A percentile compares a stretch with the other conserved stretches of the same genome.
Conservation (phyloP, 164 flowering plant species). For the Pachysandra terminalis region DNA sequence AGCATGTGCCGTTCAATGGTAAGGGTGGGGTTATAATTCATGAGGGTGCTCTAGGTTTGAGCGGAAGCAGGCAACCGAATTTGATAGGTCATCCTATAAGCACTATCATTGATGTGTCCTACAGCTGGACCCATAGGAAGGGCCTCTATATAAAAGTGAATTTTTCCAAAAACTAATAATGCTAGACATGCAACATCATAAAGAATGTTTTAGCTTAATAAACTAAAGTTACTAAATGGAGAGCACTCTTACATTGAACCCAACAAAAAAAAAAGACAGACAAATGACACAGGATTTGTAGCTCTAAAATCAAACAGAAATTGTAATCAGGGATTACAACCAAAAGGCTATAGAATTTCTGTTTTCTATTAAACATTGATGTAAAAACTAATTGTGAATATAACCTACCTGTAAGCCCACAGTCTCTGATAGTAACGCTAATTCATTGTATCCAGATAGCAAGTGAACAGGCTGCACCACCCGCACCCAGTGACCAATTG, state of each 20-base stretch:
- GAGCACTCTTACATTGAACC: neutral
- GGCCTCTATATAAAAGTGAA: too few relatives aligned
- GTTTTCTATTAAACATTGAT: neutral
- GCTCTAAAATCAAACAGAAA: neutral
- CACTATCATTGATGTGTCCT: too few relatives aligned
- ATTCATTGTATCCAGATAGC: slow-evolving; percentile 66
- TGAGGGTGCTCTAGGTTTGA: too few relatives aligned
- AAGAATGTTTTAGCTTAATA: neutral
- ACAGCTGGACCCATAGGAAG: too few relatives aligned
- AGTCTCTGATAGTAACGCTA: slow-evolving; percentile 60
- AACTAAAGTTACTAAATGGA: neutral
- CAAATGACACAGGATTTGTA: neutral
- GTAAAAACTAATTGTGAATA: neutral
- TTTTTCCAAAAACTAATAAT: too few relatives aligned
- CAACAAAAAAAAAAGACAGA: too few relatives aligned
- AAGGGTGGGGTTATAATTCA: too few relatives aligned
- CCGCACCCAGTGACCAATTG: slow-evolving; percentile 60
- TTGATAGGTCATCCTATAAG: too few relatives aligned
- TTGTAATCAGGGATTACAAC: neutral
- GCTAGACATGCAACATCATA: neutral
- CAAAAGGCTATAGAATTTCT: neutral
- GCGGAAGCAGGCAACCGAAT: too few relatives aligned
- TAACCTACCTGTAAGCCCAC: slow-evolving; percentile 82
- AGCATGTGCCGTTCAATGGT: too few relatives aligned
- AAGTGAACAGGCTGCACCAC: slow-evolving; percentile 61